Conservation (phyloP, 805 yeast genomes). For the Sungouiella thailandica region DNA sequence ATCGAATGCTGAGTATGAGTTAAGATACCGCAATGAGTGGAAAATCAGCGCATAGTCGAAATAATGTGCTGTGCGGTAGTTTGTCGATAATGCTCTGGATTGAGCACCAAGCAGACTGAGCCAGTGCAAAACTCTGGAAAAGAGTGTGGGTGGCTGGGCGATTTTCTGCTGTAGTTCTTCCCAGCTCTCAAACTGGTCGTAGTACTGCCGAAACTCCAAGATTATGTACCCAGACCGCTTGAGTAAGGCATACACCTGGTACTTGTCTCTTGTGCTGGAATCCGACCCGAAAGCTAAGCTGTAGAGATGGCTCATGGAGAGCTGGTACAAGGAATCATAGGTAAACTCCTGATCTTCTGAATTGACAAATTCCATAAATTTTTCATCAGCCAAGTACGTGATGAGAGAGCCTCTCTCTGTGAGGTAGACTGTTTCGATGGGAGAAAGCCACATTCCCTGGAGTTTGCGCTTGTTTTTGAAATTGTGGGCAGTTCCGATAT, state of each 20-base stretch:
- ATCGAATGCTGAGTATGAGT: constrained; percentile 13
- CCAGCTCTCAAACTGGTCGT: constrained; percentile 13
- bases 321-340: constrained; percentile 21
- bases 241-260: constrained; percentile 66
- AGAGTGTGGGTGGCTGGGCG: constrained; percentile 10
- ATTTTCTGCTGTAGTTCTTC: constrained; percentile 17
- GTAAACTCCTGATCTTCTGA: constrained; percentile 19
- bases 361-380: constrained; percentile 18
- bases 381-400: constrained; percentile 21
- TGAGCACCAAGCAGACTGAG: neutral
- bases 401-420: constrained; percentile 67
- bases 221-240: constrained; percentile 75
- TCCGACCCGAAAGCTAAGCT: constrained; percentile 38
- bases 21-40: constrained; percentile 18
- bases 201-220: constrained; percentile 12
- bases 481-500: constrained; percentile 54
- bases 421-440: constrained; percentile 71
- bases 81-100: constrained; percentile 5
- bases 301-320: constrained; percentile 65
- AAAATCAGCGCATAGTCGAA: constrained; percentile 20
- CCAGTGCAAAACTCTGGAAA: neutral
- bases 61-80: constrained; percentile 21
- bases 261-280: constrained; percentile 44
- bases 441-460: constrained; percentile 43
- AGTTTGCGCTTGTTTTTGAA: constrained; percentile 9